These are phyloP conservation scores for Bipolaris zeicola DNA, from an alignment of 2,329 filamentous ascomycete genomes.

Conservation along the genomic window DNA sequence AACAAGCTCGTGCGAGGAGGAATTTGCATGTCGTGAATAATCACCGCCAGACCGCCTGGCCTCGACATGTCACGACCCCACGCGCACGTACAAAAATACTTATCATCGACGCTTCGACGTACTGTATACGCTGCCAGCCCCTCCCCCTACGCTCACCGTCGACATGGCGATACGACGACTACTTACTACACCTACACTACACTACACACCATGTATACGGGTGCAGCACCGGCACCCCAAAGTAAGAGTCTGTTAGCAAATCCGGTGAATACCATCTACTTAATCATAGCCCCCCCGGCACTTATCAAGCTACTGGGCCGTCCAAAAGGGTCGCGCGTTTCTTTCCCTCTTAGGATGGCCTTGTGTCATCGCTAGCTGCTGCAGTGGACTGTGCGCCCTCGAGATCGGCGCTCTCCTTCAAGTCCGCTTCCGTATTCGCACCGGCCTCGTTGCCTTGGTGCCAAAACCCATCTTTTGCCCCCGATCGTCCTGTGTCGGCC, in stretches of 20 bases:
- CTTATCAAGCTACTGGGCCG: not conserved
- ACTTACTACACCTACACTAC: not conserved
- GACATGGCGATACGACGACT: not conserved
- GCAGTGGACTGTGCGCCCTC: not conserved
- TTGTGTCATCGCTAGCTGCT: constrained; percentile 3
- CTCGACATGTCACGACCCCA: not conserved
- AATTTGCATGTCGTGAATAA: not conserved
- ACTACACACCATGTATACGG: not conserved
- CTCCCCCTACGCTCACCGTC: not conserved
- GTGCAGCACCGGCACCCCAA: not conserved
- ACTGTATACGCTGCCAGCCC: too few relatives aligned
- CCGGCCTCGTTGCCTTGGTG: not conserved
- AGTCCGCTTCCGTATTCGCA: not conserved
- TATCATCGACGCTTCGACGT: not conserved
- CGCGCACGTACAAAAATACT: not conserved
- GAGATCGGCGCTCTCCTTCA: not conserved
- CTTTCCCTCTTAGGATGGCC: not conserved
- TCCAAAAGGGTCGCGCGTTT: not conserved
- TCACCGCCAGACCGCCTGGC: not conserved
- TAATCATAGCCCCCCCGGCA: constrained; percentile 1
- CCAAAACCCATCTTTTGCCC: not conserved
- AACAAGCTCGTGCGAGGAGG: constrained; percentile 9
- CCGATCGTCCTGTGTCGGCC: constrained; percentile 6
- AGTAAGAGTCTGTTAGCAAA: not conserved
- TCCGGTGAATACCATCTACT: not conserved